These are phyloP conservation scores for Colletotrichum graminicola DNA, from an alignment of 2,329 filamentous ascomycete species.

Conservation along the genomic window DNA sequence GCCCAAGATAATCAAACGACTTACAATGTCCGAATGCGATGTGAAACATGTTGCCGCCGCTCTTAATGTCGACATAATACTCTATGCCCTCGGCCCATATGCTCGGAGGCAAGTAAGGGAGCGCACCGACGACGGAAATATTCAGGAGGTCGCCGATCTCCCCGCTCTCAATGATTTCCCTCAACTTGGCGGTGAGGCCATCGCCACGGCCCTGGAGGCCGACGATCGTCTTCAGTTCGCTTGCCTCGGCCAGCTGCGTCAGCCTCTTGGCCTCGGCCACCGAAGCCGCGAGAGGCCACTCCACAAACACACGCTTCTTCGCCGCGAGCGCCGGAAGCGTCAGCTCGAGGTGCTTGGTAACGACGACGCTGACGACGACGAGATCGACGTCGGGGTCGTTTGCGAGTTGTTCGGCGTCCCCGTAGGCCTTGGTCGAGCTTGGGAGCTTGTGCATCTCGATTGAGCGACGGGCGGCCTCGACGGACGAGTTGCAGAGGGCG, in stretches of 20 bases:
- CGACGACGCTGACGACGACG: conserved; percentile 66
- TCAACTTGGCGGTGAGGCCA: conserved; percentile 56
- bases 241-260: conserved; percentile 53
- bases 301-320: conserved; percentile 66
- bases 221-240: conserved; percentile 58
- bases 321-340: conserved; percentile 60
- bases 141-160: conserved; percentile 50
- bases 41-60: conserved; percentile 44
- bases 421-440: conserved; percentile 60
- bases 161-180: conserved; percentile 55
- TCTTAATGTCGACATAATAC: conserved; percentile 45
- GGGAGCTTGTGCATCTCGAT: conserved; percentile 58
- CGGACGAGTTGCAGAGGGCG: conserved; percentile 64
- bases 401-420: conserved; percentile 61
- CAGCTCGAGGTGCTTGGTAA: conserved; percentile 63
- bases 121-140: neutral
- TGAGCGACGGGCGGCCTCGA: conserved; percentile 57
- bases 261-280: conserved; percentile 58
- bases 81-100: conserved; percentile 43
- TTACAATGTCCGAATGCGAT: conserved; percentile 50
- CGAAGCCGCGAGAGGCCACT: conserved; percentile 67
- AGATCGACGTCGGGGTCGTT: conserved; percentile 64
- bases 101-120: conserved; percentile 23
- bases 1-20: neutral
- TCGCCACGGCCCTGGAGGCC: conserved; percentile 60